Conservation (phyloP, 2,329 filamentous ascomycete genomes). For the Grosmannia huntii region DNA sequence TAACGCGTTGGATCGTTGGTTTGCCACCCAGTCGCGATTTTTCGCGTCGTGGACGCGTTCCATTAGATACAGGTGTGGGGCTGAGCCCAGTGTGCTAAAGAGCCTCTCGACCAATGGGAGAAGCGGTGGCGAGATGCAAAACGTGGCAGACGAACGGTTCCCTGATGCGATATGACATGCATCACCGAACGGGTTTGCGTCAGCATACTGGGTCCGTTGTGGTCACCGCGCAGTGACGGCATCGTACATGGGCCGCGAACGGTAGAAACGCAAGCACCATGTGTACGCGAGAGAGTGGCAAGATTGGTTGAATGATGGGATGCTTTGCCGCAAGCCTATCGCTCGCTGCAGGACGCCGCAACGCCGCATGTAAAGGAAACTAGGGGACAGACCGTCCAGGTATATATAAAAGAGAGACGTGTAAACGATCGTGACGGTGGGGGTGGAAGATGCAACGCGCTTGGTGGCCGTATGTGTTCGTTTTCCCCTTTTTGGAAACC, state of each 20-base stretch:
- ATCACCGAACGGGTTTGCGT: too few relatives aligned
- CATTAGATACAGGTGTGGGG: not conserved
- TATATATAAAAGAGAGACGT: not conserved
- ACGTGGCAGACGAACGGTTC: not conserved
- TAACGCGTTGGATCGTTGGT: not conserved
- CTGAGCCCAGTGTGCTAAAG: not conserved
- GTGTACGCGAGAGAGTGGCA: not conserved
- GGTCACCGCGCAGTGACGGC: too few relatives aligned
- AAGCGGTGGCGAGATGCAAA: not conserved
- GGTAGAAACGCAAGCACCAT: too few relatives aligned
- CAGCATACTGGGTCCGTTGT: too few relatives aligned
- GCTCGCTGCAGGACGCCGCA: not conserved
- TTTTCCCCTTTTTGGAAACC: not conserved
- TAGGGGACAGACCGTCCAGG: not conserved
- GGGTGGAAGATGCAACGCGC: not conserved
- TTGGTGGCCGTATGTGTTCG: not conserved
- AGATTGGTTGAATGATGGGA: too few relatives aligned
- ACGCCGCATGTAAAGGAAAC: not conserved
- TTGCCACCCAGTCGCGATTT: constrained; percentile 2
- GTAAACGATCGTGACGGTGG: not conserved
- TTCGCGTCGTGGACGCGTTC: constrained; percentile 5
- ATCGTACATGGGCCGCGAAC: too few relatives aligned
- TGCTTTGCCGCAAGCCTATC: not conserved
- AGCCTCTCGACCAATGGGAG: not conserved
- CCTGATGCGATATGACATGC: too few relatives aligned